Evolutionary conservation across 345 rosid species (phyloP).

Genomic region (Lumnitzera littorea): DNA sequence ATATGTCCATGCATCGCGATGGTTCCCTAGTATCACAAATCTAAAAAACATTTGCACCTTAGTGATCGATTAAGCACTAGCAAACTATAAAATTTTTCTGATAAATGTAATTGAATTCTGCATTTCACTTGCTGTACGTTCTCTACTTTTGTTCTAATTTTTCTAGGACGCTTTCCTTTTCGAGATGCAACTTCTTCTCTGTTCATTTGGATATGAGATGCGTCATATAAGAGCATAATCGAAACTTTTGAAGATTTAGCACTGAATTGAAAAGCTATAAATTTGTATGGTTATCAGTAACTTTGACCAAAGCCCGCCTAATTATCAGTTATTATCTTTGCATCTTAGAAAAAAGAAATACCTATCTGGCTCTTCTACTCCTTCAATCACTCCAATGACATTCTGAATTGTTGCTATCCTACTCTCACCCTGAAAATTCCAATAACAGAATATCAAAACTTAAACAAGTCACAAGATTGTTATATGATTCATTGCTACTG

Average conservation of each 20-base stretch:
- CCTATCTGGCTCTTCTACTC: slow-evolving; percentile 83
- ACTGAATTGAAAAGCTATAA: no score
- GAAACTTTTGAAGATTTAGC: no score
- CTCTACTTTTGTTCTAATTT: no score
- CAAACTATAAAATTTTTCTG: background rate
- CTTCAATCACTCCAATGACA: slow-evolving; percentile 71
- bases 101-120: background rate
- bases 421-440: slow-evolving; percentile 46
- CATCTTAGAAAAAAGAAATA: slow-evolving; percentile 13
- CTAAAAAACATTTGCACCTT: slow-evolving; percentile 20
- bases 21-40: slow-evolving; percentile 71
- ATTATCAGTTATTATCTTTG: no score
- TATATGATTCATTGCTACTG: no score
- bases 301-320: no score
- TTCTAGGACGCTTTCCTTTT: no score
- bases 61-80: background rate
- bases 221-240: no score
- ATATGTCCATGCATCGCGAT: slow-evolving; percentile 90
- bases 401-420: slow-evolving; percentile 59
- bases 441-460: slow-evolving; percentile 1
- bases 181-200: no score
- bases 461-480: background rate
- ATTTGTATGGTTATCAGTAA: no score
- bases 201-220: no score
- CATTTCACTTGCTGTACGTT: no score